Conservation (phyloP, 495 filamentous ascomycete genomes). For the Podospora didyma region DNA sequence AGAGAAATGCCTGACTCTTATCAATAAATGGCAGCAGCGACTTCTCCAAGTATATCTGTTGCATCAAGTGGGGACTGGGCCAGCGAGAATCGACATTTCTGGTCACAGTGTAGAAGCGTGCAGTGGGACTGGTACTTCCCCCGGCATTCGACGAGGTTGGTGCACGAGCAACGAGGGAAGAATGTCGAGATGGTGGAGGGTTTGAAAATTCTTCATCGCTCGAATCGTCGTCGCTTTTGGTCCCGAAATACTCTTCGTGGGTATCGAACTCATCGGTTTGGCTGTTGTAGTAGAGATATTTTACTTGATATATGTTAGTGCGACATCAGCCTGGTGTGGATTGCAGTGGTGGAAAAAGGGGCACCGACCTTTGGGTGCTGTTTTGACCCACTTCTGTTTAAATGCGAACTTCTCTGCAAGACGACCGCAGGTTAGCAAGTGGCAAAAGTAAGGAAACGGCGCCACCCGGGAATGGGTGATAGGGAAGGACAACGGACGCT, state of each 20-base stretch:
- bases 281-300: too few relatives aligned
- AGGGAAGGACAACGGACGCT: slow-evolving; percentile 13
- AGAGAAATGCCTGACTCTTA: slow-evolving; percentile 36
- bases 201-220: neutral
- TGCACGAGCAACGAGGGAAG: neutral
- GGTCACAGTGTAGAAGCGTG: neutral
- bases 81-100: slow-evolving; percentile 12
- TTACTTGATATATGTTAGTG: too few relatives aligned
- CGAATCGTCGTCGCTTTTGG: too few relatives aligned
- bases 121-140: neutral
- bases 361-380: slow-evolving; percentile 20
- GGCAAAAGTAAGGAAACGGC: neutral
- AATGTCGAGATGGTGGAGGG: neutral
- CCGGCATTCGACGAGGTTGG: too few relatives aligned
- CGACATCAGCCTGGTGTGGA: too few relatives aligned
- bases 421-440: neutral
- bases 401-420: slow-evolving; percentile 19
- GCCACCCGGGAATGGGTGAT: neutral
- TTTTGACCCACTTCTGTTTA: slow-evolving; percentile 31
- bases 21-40: slow-evolving; percentile 36
- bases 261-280: too few relatives aligned
- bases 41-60: neutral
- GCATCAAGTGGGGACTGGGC: slow-evolving; percentile 14
- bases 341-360: too few relatives aligned
- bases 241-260: too few relatives aligned